phyloP scores from a whole-genome alignment of 2,329 filamentous ascomycete genomes.

The Phoma sp. region DNA sequence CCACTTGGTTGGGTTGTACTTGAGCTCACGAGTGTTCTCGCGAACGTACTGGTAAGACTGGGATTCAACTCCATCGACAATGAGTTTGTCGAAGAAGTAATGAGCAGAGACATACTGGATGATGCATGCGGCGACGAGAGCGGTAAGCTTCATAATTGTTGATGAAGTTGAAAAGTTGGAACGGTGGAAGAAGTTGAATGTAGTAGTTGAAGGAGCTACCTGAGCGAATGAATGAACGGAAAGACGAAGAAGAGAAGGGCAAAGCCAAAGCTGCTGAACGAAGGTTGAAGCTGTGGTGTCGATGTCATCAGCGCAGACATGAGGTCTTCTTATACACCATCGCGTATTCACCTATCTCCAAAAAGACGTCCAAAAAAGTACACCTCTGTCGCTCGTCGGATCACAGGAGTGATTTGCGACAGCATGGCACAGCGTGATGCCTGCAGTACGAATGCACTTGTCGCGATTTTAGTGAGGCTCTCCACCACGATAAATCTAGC shows the following conservation, averaged over 20 bases:
- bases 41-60: slow-evolving; percentile 31
- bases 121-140: slow-evolving; percentile 22
- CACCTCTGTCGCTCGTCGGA: neutral
- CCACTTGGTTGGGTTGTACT: slow-evolving; percentile 35
- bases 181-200: neutral
- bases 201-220: neutral
- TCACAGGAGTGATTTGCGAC: neutral
- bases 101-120: slow-evolving; percentile 28
- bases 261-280: slow-evolving; percentile 1
- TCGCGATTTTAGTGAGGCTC: neutral
- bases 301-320: neutral
- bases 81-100: slow-evolving; percentile 32
- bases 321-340: neutral
- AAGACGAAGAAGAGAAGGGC: neutral
- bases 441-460: neutral
- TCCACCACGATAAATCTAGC: neutral
- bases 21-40: slow-evolving; percentile 28
- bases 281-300: slow-evolving; percentile 1
- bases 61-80: slow-evolving; percentile 26
- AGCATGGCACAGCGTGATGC: neutral
- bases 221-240: slow-evolving; percentile 1
- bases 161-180: slow-evolving; percentile 1
- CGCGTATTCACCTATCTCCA: too few relatives aligned
- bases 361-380: neutral
- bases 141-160: slow-evolving; percentile 28